A percentile compares a stretch with the other conserved stretches of the same genome.
phyloP scores from a whole-genome alignment of 495 filamentous ascomycete genomes.

The Aspergillus bridgeri region DNA sequence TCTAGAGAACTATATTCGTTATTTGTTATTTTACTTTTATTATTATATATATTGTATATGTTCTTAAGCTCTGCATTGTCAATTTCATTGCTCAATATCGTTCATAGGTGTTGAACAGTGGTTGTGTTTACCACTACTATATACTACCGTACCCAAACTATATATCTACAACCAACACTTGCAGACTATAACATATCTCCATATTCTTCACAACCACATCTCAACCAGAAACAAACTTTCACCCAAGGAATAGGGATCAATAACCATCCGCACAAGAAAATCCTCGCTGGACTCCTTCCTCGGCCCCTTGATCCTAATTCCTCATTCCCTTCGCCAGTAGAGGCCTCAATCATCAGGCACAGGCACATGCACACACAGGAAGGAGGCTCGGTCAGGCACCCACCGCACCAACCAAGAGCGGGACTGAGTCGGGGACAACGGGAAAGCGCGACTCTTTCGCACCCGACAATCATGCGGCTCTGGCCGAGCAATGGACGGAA shows the following conservation, averaged over 20 bases:
- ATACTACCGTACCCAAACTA: neutral
- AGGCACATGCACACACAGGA: neutral
- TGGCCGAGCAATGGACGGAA: too few relatives aligned
- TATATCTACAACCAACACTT: neutral
- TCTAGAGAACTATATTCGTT: too few relatives aligned
- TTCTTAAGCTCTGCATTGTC: too few relatives aligned
- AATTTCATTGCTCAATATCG: too few relatives aligned
- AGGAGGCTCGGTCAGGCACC: neutral
- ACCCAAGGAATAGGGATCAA: neutral
- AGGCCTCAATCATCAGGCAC: too few relatives aligned
- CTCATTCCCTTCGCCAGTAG: neutral
- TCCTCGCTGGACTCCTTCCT: neutral
- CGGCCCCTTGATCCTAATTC: neutral
- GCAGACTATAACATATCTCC: too few relatives aligned
- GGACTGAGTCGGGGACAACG: neutral
- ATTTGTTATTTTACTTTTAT: too few relatives aligned
- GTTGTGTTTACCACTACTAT: too few relatives aligned
- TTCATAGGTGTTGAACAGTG: too few relatives aligned
- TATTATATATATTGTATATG: too few relatives aligned
- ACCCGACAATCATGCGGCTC: neutral
- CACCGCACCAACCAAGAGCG: too few relatives aligned
- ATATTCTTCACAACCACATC: neutral
- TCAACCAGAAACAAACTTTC: neutral
- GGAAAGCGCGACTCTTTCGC: too few relatives aligned
- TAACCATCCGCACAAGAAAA: neutral